phyloP scores from a whole-genome alignment of 768 basidiomycete genomes.

The Kwoniella mangroviensis region DNA sequence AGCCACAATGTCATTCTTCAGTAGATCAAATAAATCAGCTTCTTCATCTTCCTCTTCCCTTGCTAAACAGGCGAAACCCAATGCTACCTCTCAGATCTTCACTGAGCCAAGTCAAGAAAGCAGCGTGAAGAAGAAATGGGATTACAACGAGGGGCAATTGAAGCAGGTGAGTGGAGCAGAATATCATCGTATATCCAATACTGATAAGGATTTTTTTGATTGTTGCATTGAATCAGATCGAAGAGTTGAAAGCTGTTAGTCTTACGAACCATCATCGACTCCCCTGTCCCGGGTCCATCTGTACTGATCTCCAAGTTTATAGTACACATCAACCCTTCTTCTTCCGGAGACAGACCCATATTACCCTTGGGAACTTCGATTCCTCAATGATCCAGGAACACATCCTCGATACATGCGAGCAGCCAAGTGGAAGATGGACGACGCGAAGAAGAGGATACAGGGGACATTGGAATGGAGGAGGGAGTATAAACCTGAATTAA shows the following conservation, averaged over 20 bases:
- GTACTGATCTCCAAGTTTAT: not conserved
- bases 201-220: too few relatives aligned
- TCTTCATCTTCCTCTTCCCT: conserved; percentile 38
- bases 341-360: conserved; percentile 75
- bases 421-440: conserved; percentile 77
- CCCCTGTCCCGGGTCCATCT: too few relatives aligned
- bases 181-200: too few relatives aligned
- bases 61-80: not conserved
- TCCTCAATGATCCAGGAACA: conserved; percentile 72
- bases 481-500: conserved; percentile 82
- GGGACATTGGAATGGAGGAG: conserved; percentile 82
- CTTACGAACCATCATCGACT: not conserved
- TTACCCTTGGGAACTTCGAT: conserved; percentile 74
- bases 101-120: conserved; percentile 64
- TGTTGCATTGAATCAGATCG: conserved; percentile 59
- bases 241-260: conserved; percentile 68
- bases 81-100: conserved; percentile 59
- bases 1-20: conserved; percentile 49
- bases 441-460: conserved; percentile 77
- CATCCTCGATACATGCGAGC: conserved; percentile 78
- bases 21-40: conserved; percentile 37
- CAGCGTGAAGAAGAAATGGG: conserved; percentile 65
- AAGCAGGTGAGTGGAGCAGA: conserved; percentile 50
- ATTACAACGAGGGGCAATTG: conserved; percentile 70
- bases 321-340: conserved; percentile 72